Percentiles rank a stretch among this genome's conserved stretches.
Evolutionary conservation across 2,329 filamentous ascomycete species (phyloP).

Genomic region (Cladosporium sphaerospermum): DNA sequence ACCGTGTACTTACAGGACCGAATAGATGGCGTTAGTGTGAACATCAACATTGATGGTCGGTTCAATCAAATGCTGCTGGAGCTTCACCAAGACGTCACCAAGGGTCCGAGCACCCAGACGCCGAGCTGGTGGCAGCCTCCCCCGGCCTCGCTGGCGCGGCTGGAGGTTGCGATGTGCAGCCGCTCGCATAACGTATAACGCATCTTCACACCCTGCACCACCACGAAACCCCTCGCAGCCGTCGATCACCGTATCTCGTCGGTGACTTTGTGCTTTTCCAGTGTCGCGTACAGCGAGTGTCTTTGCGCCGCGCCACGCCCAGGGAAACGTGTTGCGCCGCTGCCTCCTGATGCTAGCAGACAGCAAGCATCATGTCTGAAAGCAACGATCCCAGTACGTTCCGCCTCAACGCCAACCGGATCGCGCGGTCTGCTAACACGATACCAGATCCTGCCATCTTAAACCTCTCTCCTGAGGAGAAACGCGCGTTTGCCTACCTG

Average conservation of each 20-base stretch:
- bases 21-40: too few relatives aligned
- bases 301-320: background rate
- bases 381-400: background rate
- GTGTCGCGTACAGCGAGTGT: slow-evolving; percentile 6
- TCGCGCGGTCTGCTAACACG: slow-evolving; percentile 12
- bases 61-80: too few relatives aligned
- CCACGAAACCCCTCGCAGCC: background rate
- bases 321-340: slow-evolving; percentile 4
- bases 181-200: background rate
- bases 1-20: too few relatives aligned
- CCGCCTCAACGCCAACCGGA: background rate
- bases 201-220: slow-evolving; percentile 10
- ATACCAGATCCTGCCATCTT: slow-evolving; percentile 27
- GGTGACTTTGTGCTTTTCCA: background rate
- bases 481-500: slow-evolving; percentile 85
- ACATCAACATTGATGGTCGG: too few relatives aligned
- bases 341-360: slow-evolving; percentile 10
- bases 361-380: slow-evolving; percentile 14
- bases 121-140: background rate
- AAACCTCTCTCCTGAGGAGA: slow-evolving; percentile 86
- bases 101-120: background rate
- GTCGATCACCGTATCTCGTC: background rate
- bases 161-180: slow-evolving; percentile 6
- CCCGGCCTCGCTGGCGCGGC: background rate
- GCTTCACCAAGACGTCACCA: background rate